Base-by-base conservation (phyloP, 768 basidiomycete genomes). In the Psilocybe cubensis region DNA sequence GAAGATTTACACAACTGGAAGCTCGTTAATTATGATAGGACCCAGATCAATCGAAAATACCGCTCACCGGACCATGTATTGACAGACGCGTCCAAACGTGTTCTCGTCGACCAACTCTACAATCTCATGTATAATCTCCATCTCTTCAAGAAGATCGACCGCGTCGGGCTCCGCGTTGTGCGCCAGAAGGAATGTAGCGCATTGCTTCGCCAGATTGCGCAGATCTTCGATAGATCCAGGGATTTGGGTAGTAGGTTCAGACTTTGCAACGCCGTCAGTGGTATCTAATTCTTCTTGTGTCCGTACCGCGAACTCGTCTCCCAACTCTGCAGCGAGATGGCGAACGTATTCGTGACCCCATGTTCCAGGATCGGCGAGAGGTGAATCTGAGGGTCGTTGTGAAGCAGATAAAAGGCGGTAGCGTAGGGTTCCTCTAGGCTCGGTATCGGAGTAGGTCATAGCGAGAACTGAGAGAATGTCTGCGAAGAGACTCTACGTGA, bases 321-420 rank as follows among this genome's bases (percentile, higher is more conserved):
- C 95, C 7, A 99, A 87, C 69, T 99, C 97, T 2, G 96, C 89
- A 10, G 97, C 93, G 44, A 99, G 84, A 70, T 99, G 96, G 29
- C 96, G 88, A 52, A 98, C 93, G 68, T 99, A 99, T 79, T 99
- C 97, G 70, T 99, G 96, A 3, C 97, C 97, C 97, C 97, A 99
- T 28, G 87, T 83, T n/a, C 96, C 96, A 0, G 97, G 96, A 63
- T 94, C 92, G 2, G 89, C 81, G 20, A 92, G 83, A 3, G 86
- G 84, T 2, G 89, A 84, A 38, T 85, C 79, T 17, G 82, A 67
- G 29, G 87, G 84, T 43, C 85, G 83, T 47, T 89, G 77, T 17
- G 88, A 83, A 8, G 87, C 84, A 6, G 92, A 89, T 31, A 95
- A 80, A 20, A 98, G 83, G 45, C 96, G 91, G 76, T 97, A 98